phyloP scores from a whole-genome alignment of 306 rosid genomes.

The Dryas octopetala region DNA sequence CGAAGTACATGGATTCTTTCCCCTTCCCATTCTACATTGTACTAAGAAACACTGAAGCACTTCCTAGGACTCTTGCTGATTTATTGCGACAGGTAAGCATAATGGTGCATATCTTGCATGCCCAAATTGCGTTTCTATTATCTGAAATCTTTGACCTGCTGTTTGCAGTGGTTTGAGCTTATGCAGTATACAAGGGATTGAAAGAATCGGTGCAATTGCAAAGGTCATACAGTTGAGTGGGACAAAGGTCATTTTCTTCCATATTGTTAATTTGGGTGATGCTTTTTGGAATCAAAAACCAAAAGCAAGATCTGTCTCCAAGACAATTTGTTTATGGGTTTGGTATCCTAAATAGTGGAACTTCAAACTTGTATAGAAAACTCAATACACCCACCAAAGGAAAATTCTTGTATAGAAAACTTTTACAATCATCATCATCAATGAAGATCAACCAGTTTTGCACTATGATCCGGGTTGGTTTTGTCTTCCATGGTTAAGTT shows the following conservation, averaged over 20 bases:
- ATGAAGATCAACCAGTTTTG: background rate
- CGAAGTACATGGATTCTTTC: slow-evolving; percentile 73
- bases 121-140: background rate
- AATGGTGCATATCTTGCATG: background rate
- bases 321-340: background rate
- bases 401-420: background rate
- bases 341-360: too few species aligned
- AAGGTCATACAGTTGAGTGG: background rate
- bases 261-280: too few species aligned
- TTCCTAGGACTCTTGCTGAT: slow-evolving; percentile 84
- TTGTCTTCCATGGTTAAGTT: too few species aligned
- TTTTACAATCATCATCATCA: slow-evolving; percentile 6
- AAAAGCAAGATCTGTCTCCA: background rate
- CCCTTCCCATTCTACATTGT: slow-evolving; percentile 85
- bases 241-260: background rate
- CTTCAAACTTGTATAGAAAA: too few species aligned
- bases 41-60: slow-evolving; percentile 68
- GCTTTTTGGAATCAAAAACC: background rate
- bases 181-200: slow-evolving; percentile 55
- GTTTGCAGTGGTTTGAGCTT: slow-evolving; percentile 89
- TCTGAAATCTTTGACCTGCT: slow-evolving; percentile 8
- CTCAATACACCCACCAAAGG: background rate
- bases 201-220: background rate
- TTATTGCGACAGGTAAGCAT: slow-evolving; percentile 70
- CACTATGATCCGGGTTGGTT: too few species aligned